Base-by-base conservation (phyloP, 108 stramenopile species). In the Seminavis robusta region DNA sequence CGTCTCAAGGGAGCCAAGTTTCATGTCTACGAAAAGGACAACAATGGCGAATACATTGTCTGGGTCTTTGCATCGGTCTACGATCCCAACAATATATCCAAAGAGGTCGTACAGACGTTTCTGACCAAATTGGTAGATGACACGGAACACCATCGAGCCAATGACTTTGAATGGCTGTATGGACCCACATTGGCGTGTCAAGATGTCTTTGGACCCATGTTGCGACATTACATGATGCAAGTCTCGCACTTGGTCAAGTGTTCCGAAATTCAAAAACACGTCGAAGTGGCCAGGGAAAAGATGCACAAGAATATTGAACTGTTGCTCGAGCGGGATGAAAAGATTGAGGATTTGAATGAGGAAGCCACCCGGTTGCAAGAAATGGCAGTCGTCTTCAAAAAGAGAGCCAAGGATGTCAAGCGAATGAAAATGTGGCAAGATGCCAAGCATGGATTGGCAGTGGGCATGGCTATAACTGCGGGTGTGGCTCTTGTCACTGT, bases 171-270 rank as follows among this genome's bases (percentile, higher is more conserved):
- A 6, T 84, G 77, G 86, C 52, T 59, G 7, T 59, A 69, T 28
- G 82, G 83, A 3, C 38, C 39, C 4, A 23, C 51, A 0, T 51
- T 77, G 17, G 73, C 72, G 0, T 74, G 69, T 15, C 86, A 88
- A 64, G 49, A 28, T 23, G 65, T 65, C 28, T 88, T 88, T 77
- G 82, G 77, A 3, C 77, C 83, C 17, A 80, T 77, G 34, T 49
- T 88, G 6, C 59, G 63, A 16, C 86, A 88, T 47, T 70, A 72
- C 17, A 88, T 88, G 86, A 62, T 79, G 52, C 69, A 76, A 52
- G 74, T 79, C 13, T 46, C 77, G n/a, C 55, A 64, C 44, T 27
- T 54, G 4, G 77, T 65, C 16, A 75, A 61, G 44, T 13, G 84
- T 45, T 64, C 76, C 25, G 61, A 67, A 47, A 49, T 84, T 30